Evolutionary conservation across 2,329 filamentous ascomycete species (phyloP).

Genomic region (Fusarium coffeatum): DNA sequence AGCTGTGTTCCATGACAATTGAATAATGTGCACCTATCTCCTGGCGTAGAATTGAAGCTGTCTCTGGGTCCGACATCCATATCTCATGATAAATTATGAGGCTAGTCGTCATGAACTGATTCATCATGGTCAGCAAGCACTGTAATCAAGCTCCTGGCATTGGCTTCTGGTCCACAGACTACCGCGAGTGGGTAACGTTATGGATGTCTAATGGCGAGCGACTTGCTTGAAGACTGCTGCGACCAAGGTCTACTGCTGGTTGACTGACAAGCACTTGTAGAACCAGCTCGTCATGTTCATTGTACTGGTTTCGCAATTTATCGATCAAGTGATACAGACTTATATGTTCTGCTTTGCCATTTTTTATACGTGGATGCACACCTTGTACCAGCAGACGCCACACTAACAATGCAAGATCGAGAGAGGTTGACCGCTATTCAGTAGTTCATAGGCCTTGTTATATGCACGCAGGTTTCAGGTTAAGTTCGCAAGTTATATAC

Average conservation of each 20-base stretch:
- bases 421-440: neutral
- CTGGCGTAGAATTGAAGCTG: neutral
- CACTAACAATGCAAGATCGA: neutral
- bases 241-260: neutral
- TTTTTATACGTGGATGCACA: neutral
- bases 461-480: neutral
- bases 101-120: neutral
- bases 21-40: neutral
- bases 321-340: neutral
- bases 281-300: neutral
- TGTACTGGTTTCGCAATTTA: neutral
- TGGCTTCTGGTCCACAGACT: slow-evolving; percentile 12
- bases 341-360: neutral
- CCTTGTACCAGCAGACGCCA: neutral
- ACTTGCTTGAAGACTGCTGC: neutral
- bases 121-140: slow-evolving; percentile 27
- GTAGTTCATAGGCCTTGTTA: neutral
- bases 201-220: neutral
- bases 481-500: neutral
- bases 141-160: slow-evolving; percentile 20
- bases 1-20: slow-evolving; percentile 9
- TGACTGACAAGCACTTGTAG: neutral
- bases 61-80: neutral
- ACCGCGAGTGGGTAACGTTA: slow-evolving; percentile 1
- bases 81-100: neutral